phyloP scores from a whole-genome alignment of 2,329 filamentous ascomycete genomes.

The Mycosphaerella sp. region DNA sequence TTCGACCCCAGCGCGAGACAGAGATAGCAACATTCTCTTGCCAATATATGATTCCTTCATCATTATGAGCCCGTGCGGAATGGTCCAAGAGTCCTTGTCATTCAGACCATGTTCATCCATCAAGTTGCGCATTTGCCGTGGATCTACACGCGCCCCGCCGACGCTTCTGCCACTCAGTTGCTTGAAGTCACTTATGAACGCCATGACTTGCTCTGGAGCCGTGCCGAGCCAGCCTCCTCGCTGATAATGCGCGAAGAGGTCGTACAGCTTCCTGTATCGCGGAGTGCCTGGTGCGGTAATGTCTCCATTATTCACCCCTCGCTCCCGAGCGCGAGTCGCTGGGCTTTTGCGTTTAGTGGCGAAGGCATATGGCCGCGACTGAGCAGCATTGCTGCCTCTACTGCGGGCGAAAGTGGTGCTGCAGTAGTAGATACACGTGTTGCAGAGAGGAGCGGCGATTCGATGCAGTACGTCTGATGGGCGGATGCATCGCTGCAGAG shows the following conservation, averaged over 20 bases:
- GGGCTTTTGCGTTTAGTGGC: slow-evolving; percentile 12
- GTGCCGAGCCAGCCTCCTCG: slow-evolving; percentile 2
- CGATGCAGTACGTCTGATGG: background rate
- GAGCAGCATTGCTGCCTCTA: background rate
- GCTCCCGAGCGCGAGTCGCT: slow-evolving; percentile 6
- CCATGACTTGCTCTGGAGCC: slow-evolving; percentile 6
- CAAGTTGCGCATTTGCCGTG: slow-evolving; percentile 5
- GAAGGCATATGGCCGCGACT: background rate
- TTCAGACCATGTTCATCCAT: slow-evolving; percentile 5
- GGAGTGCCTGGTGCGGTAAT: too few relatives aligned
- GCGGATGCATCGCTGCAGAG: slow-evolving; percentile 11
- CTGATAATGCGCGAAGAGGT: background rate
- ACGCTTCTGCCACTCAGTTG: background rate
- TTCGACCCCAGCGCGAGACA: slow-evolving; percentile 20
- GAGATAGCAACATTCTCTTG: slow-evolving; percentile 23
- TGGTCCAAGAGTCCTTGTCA: slow-evolving; percentile 7
- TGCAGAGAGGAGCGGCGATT: slow-evolving; percentile 7
- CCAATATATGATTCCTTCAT: slow-evolving; percentile 5
- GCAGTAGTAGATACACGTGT: slow-evolving; percentile 19
- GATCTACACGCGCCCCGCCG: slow-evolving; percentile 1
- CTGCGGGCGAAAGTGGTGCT: slow-evolving; percentile 4
- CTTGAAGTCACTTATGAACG: slow-evolving; percentile 12
- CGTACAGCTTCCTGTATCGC: background rate
- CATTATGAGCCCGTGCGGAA: slow-evolving; percentile 5
- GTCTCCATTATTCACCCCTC: background rate